Base-by-base conservation (phyloP, 805 yeast species). In the Candida ascalaphidarum region DNA sequence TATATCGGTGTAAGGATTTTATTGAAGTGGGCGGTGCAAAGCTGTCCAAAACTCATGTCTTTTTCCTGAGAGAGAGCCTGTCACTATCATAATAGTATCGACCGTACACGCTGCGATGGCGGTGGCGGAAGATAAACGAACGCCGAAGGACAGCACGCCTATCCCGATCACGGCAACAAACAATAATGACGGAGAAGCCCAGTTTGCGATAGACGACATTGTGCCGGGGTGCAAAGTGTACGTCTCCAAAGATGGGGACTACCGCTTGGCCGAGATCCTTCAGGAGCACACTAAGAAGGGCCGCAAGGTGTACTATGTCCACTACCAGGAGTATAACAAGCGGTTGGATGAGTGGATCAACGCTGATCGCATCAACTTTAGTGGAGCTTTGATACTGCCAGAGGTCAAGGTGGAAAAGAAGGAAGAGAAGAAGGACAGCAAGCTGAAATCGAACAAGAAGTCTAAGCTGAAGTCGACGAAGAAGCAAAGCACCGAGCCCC, bases 321-420 rank as follows among this genome's bases (percentile, higher is more conserved):
- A 92, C 54, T 92, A 86, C 58, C 84, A 77, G 29, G 95, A 88
- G 41, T 92, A 79, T 64, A 92, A 92, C 62, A 92, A 92, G 37
- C 81, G 99, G 53, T 68, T 92, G 41, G 99, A 92, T 59, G 98
- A 92, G 53, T 89, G 97, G 97, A 74, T 92, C 5, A 64, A 69
- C 13, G 65, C 73, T 4, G 77, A 75, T 21, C 67, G 94, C 29
- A 76, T 92, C 8, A 83, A 85, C 49, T 68, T 76, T 30, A 60
- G 66, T n/a, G 61, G 75, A 31, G 84, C 84, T 0, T 72, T 89
- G 31, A 71, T 71, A 12, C 61, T 75, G 37, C 96, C 96, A 0
- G 75, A 71, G 38, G 75, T 76, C 0, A 72, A 69, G 35, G 58
- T 55, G 19, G 58, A 48, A 26, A 69, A 64, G 45, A 69, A 65